A percentile compares a stretch with the other conserved stretches of the same genome.
Evolutionary conservation across 2,329 filamentous ascomycete genomes (phyloP).

Genomic region (Rasamsonia emersonii): DNA sequence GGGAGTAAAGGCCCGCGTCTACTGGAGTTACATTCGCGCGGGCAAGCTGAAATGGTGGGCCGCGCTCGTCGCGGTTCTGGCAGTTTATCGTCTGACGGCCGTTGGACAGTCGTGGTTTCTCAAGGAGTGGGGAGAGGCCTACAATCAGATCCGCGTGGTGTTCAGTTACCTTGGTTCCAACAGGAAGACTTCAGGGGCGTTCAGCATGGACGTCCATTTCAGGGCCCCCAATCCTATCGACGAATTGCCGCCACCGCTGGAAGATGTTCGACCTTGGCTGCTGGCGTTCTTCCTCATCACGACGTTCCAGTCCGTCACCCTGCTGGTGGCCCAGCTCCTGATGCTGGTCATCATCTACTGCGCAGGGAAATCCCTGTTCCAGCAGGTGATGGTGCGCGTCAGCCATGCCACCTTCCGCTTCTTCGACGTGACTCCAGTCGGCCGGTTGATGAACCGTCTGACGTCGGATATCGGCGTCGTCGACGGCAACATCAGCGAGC

Average conservation of each 20-base stretch:
- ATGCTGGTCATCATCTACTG: constrained; percentile 71
- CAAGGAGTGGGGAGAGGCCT: constrained; percentile 79
- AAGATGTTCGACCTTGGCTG: constrained; percentile 67
- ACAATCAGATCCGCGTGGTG: constrained; percentile 31
- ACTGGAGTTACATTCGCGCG: constrained; percentile 78
- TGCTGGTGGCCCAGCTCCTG: constrained; percentile 54
- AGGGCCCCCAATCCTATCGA: constrained; percentile 23
- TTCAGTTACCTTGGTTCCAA: constrained; percentile 12
- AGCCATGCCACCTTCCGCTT: constrained; percentile 78
- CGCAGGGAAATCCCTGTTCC: constrained; percentile 68
- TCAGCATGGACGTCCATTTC: constrained; percentile 11
- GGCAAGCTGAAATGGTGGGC: constrained; percentile 68
- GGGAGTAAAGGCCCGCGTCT: constrained; percentile 65
- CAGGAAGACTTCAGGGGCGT: constrained; percentile 5
- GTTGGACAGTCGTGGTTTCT: constrained; percentile 70
- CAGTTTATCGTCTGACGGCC: constrained; percentile 54
- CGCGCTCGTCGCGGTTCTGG: constrained; percentile 53
- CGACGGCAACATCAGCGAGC: constrained; percentile 72
- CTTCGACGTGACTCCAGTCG: constrained; percentile 83
- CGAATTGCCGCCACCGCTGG: constrained; percentile 56
- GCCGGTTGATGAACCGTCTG: constrained; percentile 82
- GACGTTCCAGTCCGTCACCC: constrained; percentile 49
- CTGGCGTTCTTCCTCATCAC: constrained; percentile 61
- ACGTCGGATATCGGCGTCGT: constrained; percentile 85
- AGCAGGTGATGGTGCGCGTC: constrained; percentile 61